phyloP scores from a whole-genome alignment of 768 basidiomycete genomes.

The Suillus plorans region DNA sequence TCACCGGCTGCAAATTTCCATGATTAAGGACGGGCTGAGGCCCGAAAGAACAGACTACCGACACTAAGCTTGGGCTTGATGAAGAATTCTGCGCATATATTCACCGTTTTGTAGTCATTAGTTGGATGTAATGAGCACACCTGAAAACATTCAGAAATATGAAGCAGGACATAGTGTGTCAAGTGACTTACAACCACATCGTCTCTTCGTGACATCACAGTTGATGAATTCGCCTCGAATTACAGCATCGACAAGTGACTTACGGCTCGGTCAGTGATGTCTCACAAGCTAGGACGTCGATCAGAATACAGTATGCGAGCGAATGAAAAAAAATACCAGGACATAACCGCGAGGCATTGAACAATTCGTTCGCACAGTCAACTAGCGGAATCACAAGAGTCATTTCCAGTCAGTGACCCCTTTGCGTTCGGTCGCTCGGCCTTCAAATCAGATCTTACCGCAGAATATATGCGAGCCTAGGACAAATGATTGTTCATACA shows the following conservation, averaged over 20 bases:
- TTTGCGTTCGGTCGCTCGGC: not conserved
- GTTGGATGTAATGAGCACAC: slow-evolving; percentile 82
- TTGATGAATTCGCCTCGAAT: slow-evolving; percentile 6
- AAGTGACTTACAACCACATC: slow-evolving; percentile 55
- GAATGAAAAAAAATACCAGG: slow-evolving; percentile 50
- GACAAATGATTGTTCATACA: slow-evolving; percentile 3
- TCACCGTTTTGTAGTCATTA: slow-evolving; percentile 89
- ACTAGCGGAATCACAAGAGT: slow-evolving; percentile 40
- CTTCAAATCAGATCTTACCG: slow-evolving; percentile 40
- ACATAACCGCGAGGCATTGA: slow-evolving; percentile 74
- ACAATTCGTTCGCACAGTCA: slow-evolving; percentile 82
- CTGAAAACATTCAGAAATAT: slow-evolving; percentile 34
- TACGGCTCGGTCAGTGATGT: slow-evolving; percentile 79
- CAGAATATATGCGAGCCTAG: slow-evolving; percentile 88
- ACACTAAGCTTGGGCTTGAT: slow-evolving; percentile 6
- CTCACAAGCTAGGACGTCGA: slow-evolving; percentile 64
- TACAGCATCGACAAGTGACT: slow-evolving; percentile 18
- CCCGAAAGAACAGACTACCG: slow-evolving; percentile 82
- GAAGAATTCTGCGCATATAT: slow-evolving; percentile 30
- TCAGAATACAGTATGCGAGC: slow-evolving; percentile 1
- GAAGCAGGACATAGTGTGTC: not conserved
- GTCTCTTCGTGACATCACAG: slow-evolving; percentile 37
- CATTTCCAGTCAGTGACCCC: not conserved
- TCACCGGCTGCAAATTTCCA: slow-evolving; percentile 82
- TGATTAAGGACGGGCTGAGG: slow-evolving; percentile 66